phyloP scores from a whole-genome alignment of 2,329 filamentous ascomycete species.

The Claviceps pazoutovae region DNA sequence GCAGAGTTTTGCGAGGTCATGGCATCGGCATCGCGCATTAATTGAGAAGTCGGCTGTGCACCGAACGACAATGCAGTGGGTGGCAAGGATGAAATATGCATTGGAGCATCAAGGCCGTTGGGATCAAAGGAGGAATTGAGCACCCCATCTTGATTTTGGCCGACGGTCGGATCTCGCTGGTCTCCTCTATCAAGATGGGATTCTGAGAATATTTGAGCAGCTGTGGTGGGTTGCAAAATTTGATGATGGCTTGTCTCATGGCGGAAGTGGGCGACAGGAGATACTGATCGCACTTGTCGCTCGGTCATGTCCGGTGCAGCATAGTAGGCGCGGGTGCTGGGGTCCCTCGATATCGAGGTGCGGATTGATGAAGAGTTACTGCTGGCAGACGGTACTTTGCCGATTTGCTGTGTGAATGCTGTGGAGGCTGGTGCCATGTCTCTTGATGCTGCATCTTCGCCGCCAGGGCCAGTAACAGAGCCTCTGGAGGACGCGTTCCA shows the following conservation, averaged over 20 bases:
- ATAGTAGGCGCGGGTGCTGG: not conserved
- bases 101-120: slow-evolving; percentile 25
- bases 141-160: slow-evolving; percentile 5
- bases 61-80: not conserved
- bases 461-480: slow-evolving; percentile 16
- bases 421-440: slow-evolving; percentile 7
- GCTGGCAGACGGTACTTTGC: slow-evolving; percentile 13
- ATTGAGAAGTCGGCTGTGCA: not conserved
- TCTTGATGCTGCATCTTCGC: slow-evolving; percentile 7
- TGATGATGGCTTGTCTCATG: not conserved
- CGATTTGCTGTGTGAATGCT: not conserved
- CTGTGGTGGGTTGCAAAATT: not conserved
- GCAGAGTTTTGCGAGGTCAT: slow-evolving; percentile 28
- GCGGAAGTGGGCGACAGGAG: not conserved
- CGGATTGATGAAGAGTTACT: slow-evolving; percentile 10
- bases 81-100: slow-evolving; percentile 1
- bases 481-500: not conserved
- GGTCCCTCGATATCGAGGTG: not conserved
- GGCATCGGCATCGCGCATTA: slow-evolving; percentile 4
- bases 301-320: not conserved
- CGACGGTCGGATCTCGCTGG: not conserved
- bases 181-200: not conserved
- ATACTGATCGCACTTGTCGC: not conserved
- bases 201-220: not conserved
- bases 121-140: slow-evolving; percentile 33